A percentile compares a stretch with the other conserved stretches of the same genome.
These are phyloP conservation scores for Bryum argenteum DNA, from an alignment of 225 moss, liverwort and hornwort genomes.

Conservation along the genomic window DNA sequence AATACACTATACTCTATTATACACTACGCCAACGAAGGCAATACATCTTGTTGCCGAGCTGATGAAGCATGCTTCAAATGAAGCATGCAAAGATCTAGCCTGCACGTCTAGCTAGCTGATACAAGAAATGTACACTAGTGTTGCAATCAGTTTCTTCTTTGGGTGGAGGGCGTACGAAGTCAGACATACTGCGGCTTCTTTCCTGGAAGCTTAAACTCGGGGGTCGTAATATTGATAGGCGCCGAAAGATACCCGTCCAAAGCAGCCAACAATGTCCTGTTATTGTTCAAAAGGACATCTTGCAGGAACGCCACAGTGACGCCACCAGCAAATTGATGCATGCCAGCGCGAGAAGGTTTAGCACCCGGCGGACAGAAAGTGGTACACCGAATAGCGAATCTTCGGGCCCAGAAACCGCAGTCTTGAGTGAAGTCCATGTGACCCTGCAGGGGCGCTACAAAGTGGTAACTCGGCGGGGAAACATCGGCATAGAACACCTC, in stretches of 20 bases:
- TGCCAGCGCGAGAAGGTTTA: neutral
- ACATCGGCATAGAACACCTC: neutral
- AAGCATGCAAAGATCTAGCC: too few species aligned
- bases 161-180: too few species aligned
- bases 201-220: too few species aligned
- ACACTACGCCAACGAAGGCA: too few species aligned
- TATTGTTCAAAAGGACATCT: neutral
- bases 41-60: too few species aligned
- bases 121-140: too few species aligned
- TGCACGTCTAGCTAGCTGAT: too few species aligned
- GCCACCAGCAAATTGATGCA: conserved; percentile 9
- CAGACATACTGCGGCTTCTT: too few species aligned
- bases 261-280: neutral
- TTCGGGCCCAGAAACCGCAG: accelerated
- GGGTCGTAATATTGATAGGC: too few species aligned
- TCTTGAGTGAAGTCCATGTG: conserved; percentile 19
- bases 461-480: neutral
- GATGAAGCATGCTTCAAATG: too few species aligned
- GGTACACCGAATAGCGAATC: accelerated
- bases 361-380: neutral
- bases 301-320: conserved; percentile 14
- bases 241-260: neutral
- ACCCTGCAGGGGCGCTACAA: neutral
- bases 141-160: too few species aligned
- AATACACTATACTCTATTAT: too few species aligned